Evolutionary conservation across 352 stramenopile species (phyloP).

Genomic region (Phytopythium delawarense): DNA sequence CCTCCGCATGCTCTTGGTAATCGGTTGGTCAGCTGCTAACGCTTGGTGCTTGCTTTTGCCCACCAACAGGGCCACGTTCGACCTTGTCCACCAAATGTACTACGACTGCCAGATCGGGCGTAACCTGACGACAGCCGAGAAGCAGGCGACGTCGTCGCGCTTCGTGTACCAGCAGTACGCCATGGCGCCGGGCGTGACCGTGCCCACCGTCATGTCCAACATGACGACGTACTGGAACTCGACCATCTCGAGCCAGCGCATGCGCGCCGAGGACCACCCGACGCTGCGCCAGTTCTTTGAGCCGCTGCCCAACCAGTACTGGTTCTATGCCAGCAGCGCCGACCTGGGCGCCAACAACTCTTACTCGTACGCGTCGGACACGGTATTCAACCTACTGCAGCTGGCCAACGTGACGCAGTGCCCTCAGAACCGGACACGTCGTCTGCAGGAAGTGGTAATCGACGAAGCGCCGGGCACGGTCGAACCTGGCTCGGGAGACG

Average conservation of each 20-base stretch:
- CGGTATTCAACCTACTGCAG: slow-evolving; percentile 35
- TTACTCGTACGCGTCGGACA: slow-evolving; percentile 61
- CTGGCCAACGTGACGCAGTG: slow-evolving; percentile 23
- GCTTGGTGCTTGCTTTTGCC: slow-evolving; percentile 3
- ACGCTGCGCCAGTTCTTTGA: slow-evolving; percentile 42
- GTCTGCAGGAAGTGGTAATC: slow-evolving; percentile 1
- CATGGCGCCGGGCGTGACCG: not conserved
- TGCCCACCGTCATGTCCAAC: slow-evolving; percentile 29
- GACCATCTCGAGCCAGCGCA: slow-evolving; percentile 12
- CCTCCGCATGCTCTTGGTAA: not conserved
- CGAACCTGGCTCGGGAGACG: not conserved
- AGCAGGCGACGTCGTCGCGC: slow-evolving; percentile 25
- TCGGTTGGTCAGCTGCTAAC: not conserved
- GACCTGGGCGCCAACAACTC: slow-evolving; percentile 45
- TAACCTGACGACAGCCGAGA: slow-evolving; percentile 43
- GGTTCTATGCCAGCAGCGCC: slow-evolving; percentile 41
- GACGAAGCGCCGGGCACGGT: not conserved
- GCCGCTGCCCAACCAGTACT: slow-evolving; percentile 54
- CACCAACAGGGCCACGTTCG: slow-evolving; percentile 37
- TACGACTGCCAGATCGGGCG: slow-evolving; percentile 62
- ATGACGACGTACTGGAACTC: slow-evolving; percentile 48
- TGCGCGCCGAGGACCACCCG: slow-evolving; percentile 38
- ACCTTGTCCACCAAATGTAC: slow-evolving; percentile 64
- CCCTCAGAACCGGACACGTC: slow-evolving; percentile 35
- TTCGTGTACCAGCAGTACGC: slow-evolving; percentile 40